Base-by-base conservation (phyloP, 2,329 filamentous ascomycete species). In the Apiospora pterosperma region DNA sequence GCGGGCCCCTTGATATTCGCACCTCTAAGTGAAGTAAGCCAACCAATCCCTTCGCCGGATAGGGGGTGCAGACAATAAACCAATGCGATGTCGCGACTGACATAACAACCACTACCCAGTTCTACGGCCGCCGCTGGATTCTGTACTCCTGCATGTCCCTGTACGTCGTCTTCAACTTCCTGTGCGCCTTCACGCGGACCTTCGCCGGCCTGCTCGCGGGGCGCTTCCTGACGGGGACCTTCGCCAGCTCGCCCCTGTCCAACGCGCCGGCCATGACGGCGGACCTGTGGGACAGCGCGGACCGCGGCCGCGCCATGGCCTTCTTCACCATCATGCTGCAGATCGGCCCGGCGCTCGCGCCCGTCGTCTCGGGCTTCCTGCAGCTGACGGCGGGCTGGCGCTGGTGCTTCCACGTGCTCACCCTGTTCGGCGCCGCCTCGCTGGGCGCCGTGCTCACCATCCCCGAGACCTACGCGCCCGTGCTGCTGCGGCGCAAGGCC, bases 151-250 rank as follows among this genome's bases (percentile, higher is more conserved):
- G 79, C 0, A 85, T 86, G 70, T 73, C 71, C 14, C 58, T 80
- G 42, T 86, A 86, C 66, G 73, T 85, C 28, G 76, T 78, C 48
- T 85, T 85, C 74, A 82, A 79, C 71, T 80, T 85, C 65, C 78
- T 84, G 2, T 86, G 84, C 67, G 82, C 84, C 12, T 87, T 85
- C 67, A 79, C 84, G 0, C 81, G 82, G 5, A 86, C 84, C 68
- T 85, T 86, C 61, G 84, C 74, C 1, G 77, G 75, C 1, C 74
- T 88, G 23, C 77, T 88, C 0, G 81, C 85, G 4, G 84, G 85
- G 3, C 77, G 85, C 2, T 86, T 88, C 69, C 69, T 88, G 25
- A 81, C 82, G 0, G 85, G 85, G 16, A 85, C 83, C 0, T 84
- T 86, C 66, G 84, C 85, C 5, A 61, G 59, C 59, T 41, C 59